Evolutionary conservation across 2,329 filamentous ascomycete genomes (phyloP).

Genomic region (Cercospora beticola): DNA sequence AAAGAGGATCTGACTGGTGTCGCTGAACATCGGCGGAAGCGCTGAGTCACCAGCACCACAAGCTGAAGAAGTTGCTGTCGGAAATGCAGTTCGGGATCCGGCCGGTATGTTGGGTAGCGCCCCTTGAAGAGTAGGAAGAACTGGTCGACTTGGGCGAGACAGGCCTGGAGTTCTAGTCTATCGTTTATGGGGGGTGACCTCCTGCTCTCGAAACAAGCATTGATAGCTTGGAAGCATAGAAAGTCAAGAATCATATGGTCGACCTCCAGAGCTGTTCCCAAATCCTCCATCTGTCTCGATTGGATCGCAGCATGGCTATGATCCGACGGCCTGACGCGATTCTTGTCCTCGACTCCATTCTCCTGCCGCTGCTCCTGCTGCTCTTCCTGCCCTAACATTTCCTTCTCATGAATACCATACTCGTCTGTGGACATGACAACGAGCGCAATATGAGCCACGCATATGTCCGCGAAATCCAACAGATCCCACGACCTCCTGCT

Average conservation of each 20-base stretch:
- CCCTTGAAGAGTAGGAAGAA: conserved; percentile 47
- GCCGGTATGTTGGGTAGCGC: conserved; percentile 40
- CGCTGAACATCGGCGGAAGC: conserved; percentile 40
- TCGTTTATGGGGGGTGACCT: background rate
- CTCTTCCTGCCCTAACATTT: background rate
- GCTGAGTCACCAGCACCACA: conserved; percentile 46
- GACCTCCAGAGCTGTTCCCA: conserved; percentile 47
- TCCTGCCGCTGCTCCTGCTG: background rate
- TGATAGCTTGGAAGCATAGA: conserved; percentile 49
- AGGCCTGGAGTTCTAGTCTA: conserved; percentile 9
- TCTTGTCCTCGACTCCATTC: conserved; percentile 1
- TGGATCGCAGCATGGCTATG: conserved; percentile 15
- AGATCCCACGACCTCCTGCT: background rate
- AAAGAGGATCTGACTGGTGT: conserved; percentile 42
- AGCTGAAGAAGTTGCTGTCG: conserved; percentile 53
- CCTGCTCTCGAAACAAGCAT: conserved; percentile 41
- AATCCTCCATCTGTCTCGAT: conserved; percentile 30
- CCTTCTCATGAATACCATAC: background rate
- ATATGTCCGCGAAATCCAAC: background rate
- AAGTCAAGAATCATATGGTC: conserved; percentile 60
- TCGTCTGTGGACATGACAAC: background rate
- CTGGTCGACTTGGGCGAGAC: conserved; percentile 37
- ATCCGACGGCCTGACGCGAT: conserved; percentile 16
- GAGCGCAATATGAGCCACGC: background rate
- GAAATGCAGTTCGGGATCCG: conserved; percentile 44